Base-by-base conservation (phyloP, 83 land plant species). In the Picea abies region DNA sequence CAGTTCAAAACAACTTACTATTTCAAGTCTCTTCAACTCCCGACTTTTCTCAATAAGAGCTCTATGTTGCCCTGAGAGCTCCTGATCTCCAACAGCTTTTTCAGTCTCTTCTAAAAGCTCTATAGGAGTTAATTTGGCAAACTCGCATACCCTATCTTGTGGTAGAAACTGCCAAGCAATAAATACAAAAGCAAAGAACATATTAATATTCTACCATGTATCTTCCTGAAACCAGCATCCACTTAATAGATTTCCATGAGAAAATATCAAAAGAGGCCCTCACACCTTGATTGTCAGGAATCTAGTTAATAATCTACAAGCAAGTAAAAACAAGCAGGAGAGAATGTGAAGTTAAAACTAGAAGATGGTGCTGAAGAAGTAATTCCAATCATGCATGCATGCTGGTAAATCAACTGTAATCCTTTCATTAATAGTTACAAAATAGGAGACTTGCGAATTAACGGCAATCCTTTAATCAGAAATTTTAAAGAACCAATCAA, bases 31-130 rank as follows among this genome's bases (percentile, higher is more conserved):
- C 86, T 93, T 92, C 83, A 96, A 62, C 60, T 93, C 94, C 61
- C 71, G 29, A 64, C 92, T 96, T 85, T 92, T 92, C 79, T 90
- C 87, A 66, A 96, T 84, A 69, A 98, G 93, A 26, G 88, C 82
- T 44, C 29, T 78, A 79, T 98, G 99, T 63, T 91, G 93, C 29
- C 88, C 78, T 47, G 94, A 93, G n/a, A 97, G 87, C 77, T 93
- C 93, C 78, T 95, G 97, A 90, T 97, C 95, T 39, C 99, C 99
- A 79, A 97, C 94, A 80, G 99, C 98, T 83, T 97, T 97, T 82
- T 97, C 99, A 41, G 99, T 97, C 82, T 97, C 99, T 76, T 94
- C 94, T 52, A 98, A 76, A 71, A 98, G 97, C 80, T 98, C 92
- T 56, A 93, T 87, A 37, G 99, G 99, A 80, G 92, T 92, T 84